A percentile compares a stretch with the other conserved stretches of the same genome.
These are phyloP conservation scores for Domatiomyces catenatus DNA, from an alignment of 2,329 filamentous ascomycete species.

Conservation along the genomic window DNA sequence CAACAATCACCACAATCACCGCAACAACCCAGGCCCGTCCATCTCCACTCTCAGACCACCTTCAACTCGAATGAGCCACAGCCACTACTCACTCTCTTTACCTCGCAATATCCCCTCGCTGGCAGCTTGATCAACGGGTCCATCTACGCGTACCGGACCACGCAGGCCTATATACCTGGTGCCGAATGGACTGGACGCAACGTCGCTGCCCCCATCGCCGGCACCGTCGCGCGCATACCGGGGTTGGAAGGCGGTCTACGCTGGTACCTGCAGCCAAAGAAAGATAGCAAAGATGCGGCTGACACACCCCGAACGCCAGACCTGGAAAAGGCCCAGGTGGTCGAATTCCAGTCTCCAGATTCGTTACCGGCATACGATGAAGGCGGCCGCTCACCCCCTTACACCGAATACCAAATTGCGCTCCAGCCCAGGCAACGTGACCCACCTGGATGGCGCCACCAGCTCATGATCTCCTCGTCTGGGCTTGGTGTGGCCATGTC, in stretches of 20 bases:
- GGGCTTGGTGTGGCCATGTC: conserved; percentile 84
- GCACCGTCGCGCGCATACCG: conserved; percentile 69
- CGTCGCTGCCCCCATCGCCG: conserved; percentile 65
- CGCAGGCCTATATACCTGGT: conserved; percentile 80
- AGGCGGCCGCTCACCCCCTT: conserved; percentile 24
- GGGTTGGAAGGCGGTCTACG: conserved; percentile 77
- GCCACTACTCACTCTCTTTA: conserved; percentile 71
- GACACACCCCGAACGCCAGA: conserved; percentile 7
- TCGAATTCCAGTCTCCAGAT: conserved; percentile 37
- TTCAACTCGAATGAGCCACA: conserved; percentile 45
- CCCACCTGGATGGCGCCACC: conserved; percentile 53
- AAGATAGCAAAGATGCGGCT: conserved; percentile 13
- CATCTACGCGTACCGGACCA: conserved; percentile 67
- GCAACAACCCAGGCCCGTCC: conserved; percentile 20
- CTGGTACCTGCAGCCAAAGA: conserved; percentile 52
- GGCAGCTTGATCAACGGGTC: conserved; percentile 74
- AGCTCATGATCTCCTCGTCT: conserved; percentile 77
- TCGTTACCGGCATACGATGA: conserved; percentile 74
- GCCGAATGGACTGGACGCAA: conserved; percentile 84
- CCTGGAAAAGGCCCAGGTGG: conserved; percentile 14
- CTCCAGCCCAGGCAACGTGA: conserved; percentile 14
- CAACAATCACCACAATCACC: neutral
- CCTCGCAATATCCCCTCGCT: conserved; percentile 72
- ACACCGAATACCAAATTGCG: conserved; percentile 11
- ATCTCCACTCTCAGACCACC: conserved; percentile 22